Conservation (phyloP, 129 eudicot genomes). For the Flaveria bidentis region DNA sequence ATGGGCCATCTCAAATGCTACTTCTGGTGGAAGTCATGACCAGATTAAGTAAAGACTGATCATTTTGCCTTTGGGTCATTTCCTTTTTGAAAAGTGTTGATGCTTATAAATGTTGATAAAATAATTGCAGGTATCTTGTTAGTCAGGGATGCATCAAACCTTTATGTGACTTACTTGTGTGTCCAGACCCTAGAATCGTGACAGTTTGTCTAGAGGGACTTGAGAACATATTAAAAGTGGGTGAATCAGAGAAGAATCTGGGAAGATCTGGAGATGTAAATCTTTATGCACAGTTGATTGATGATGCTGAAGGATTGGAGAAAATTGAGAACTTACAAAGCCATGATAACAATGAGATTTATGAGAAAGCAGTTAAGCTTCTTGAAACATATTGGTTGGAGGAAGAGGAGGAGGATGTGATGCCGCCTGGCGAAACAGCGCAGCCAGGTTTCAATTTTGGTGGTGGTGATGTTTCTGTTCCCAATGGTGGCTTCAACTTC, state of each 20-base stretch:
- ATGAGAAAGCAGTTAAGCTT: conserved; percentile 84
- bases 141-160: conserved; percentile 77
- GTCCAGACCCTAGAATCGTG: conserved; percentile 89
- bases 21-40: conserved; percentile 90
- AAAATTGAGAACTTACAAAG: conserved; percentile 80
- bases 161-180: conserved; percentile 75
- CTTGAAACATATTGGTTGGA: conserved; percentile 87
- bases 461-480: conserved; percentile 57
- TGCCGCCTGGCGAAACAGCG: conserved; percentile 60
- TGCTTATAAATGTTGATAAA: not conserved
- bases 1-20: conserved; percentile 94
- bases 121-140: conserved; percentile 63
- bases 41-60: conserved; percentile 65
- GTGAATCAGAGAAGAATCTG: conserved; percentile 72
- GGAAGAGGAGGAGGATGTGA: conserved; percentile 67
- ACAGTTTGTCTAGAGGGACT: conserved; percentile 88
- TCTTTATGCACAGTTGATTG: conserved; percentile 74
- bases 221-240: conserved; percentile 78
- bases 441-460: conserved; percentile 61
- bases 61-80: not conserved
- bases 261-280: conserved; percentile 59
- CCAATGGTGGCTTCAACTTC: conserved; percentile 79
- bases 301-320: conserved; percentile 82
- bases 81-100: not conserved
- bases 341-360: conserved; percentile 84